These are phyloP conservation scores for Yamadazyma kitorensis DNA, from an alignment of 805 yeast genomes.

Conservation along the genomic window DNA sequence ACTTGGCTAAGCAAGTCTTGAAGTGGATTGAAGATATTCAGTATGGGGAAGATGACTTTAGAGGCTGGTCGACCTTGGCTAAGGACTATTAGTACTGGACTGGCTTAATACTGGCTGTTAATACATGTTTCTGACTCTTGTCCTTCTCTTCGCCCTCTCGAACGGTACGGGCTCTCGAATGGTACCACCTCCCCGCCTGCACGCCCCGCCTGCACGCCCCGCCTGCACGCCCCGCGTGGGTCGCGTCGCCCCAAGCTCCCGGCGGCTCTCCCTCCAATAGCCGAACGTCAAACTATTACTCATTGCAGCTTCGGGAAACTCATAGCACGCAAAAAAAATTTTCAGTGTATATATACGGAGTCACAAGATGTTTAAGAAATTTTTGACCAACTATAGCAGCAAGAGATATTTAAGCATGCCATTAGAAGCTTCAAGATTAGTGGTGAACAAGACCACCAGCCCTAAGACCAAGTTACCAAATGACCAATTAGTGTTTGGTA, in stretches of 20 bases:
- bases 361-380: constrained; percentile 6
- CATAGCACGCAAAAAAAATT: constrained; percentile 2
- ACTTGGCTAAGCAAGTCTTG: constrained; percentile 71
- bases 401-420: constrained; percentile 8
- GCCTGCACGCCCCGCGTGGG: no score
- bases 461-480: constrained; percentile 37
- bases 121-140: no score
- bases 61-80: constrained; percentile 47
- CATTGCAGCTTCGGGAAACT: not conserved
- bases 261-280: no score
- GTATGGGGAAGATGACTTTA: constrained; percentile 77
- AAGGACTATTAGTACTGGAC: constrained; percentile 13
- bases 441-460: constrained; percentile 33
- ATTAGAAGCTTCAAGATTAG: constrained; percentile 38
- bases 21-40: constrained; percentile 88
- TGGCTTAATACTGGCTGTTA: no score
- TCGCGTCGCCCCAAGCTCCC: no score
- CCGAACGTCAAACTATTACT: not conserved
- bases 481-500: constrained; percentile 41
- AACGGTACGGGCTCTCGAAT: no score
- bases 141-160: no score
- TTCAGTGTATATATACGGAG: constrained; percentile 1
- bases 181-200: no score
- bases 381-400: not conserved
- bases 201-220: no score